Conservation (phyloP, 176 grass and related monocot species). For the Zea luxurians region DNA sequence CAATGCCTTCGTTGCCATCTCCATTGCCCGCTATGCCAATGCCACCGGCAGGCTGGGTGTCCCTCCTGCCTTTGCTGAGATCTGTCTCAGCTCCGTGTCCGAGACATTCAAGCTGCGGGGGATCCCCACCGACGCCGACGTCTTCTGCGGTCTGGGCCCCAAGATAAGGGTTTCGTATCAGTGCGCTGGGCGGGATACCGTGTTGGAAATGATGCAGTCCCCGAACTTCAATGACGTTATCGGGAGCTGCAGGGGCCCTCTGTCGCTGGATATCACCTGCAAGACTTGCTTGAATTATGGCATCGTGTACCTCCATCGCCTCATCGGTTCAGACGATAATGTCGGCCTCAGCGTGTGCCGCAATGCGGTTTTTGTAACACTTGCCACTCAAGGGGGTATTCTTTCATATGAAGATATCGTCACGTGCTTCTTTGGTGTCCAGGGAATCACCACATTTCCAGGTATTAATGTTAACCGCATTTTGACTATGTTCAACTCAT, state of each 20-base stretch:
- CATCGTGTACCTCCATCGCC: conserved; percentile 73
- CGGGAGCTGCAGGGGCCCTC: conserved; percentile 77
- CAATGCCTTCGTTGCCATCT: conserved; percentile 91
- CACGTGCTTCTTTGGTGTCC: conserved; percentile 92
- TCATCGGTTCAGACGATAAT: conserved; percentile 81
- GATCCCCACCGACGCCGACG: conserved; percentile 52
- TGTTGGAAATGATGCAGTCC: conserved; percentile 97
- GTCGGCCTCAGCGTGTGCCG: conserved; percentile 84
- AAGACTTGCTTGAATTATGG: conserved; percentile 95
- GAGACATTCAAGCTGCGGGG: conserved; percentile 68
- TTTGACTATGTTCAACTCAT: conserved; percentile 20
- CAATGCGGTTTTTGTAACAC: conserved; percentile 79
- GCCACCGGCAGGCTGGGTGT: conserved; percentile 79
- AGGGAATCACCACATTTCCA: conserved; percentile 70
- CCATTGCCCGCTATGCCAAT: conserved; percentile 80
- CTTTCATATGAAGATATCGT: conserved; percentile 67
- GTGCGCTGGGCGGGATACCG: conserved; percentile 70
- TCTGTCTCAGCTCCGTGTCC: conserved; percentile 67
- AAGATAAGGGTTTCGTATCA: conserved; percentile 94
- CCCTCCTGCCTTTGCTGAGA: conserved; percentile 74
- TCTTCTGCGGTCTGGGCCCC: conserved; percentile 76
- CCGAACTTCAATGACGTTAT: conserved; percentile 77
- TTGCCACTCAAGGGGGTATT: conserved; percentile 65
- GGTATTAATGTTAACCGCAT: conserved; percentile 39
- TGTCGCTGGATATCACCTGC: conserved; percentile 81